Conservation (phyloP, 345 rosid species). For the Camelina sativa region DNA sequence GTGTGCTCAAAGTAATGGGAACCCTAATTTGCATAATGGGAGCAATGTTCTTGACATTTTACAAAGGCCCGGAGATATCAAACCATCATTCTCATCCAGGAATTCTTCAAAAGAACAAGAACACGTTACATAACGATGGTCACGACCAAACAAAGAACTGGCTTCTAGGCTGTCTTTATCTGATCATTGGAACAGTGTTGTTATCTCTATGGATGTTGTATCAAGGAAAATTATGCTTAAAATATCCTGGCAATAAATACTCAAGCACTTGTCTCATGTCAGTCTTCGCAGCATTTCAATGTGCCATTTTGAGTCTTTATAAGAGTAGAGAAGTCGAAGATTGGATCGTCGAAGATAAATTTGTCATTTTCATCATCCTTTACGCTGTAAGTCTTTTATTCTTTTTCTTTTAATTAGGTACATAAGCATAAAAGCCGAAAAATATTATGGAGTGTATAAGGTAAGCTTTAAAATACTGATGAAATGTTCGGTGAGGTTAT, state of each 20-base stretch:
- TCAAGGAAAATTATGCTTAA: slow-evolving; percentile 54
- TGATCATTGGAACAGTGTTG: slow-evolving; percentile 42
- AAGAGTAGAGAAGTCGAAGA: slow-evolving; percentile 44
- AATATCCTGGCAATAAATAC: slow-evolving; percentile 53
- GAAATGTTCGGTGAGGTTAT: background rate
- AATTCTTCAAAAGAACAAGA: slow-evolving; percentile 15
- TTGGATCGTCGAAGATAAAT: slow-evolving; percentile 56
- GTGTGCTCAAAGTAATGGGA: slow-evolving; percentile 52
- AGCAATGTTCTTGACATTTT: slow-evolving; percentile 58
- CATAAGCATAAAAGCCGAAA: background rate
- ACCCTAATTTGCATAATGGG: slow-evolving; percentile 60
- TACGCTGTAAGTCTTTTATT: slow-evolving; percentile 50
- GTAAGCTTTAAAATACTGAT: background rate
- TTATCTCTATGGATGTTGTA: slow-evolving; percentile 63
- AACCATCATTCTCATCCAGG: slow-evolving; percentile 34
- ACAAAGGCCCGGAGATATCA: slow-evolving; percentile 54
- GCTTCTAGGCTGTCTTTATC: slow-evolving; percentile 51
- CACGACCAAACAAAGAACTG: slow-evolving; percentile 47
- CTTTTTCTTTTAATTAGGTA: background rate
- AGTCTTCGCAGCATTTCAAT: slow-evolving; percentile 58
- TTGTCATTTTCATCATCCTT: slow-evolving; percentile 46
- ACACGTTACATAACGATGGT: slow-evolving; percentile 21
- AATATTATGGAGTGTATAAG: background rate
- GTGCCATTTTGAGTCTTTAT: slow-evolving; percentile 53
- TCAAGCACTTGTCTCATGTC: slow-evolving; percentile 67